Percentiles rank a stretch among this genome's conserved stretches.
These are phyloP conservation scores for Megacollybia marginata DNA, from an alignment of 768 basidiomycete genomes.

Conservation along the genomic window DNA sequence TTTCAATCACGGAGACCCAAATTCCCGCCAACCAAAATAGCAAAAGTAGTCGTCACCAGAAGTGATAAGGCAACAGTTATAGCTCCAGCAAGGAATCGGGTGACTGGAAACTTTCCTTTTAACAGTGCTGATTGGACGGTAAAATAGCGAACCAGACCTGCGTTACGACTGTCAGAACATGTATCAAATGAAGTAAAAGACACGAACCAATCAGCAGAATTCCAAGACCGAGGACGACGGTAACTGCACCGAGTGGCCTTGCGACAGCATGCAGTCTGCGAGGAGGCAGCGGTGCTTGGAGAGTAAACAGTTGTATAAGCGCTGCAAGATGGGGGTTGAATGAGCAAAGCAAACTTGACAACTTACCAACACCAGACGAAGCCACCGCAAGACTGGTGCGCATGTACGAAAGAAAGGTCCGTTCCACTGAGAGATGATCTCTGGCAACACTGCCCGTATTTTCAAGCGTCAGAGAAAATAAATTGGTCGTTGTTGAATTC, in stretches of 20 bases:
- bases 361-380: slow-evolving; percentile 36
- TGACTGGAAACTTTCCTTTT: slow-evolving; percentile 32
- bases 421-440: slow-evolving; percentile 37
- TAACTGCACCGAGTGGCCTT: slow-evolving; percentile 32
- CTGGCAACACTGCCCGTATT: slow-evolving; percentile 38
- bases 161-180: not conserved
- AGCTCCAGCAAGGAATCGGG: slow-evolving; percentile 23
- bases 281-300: slow-evolving; percentile 5
- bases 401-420: slow-evolving; percentile 37
- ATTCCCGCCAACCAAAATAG: slow-evolving; percentile 19
- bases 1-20: not conserved
- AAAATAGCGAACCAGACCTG: slow-evolving; percentile 33
- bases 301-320: slow-evolving; percentile 29
- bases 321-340: slow-evolving; percentile 31
- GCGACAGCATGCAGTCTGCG: slow-evolving; percentile 14
- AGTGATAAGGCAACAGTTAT: slow-evolving; percentile 22
- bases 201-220: slow-evolving; percentile 24
- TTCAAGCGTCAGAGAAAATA: slow-evolving; percentile 23
- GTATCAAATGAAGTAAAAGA: not conserved
- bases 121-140: slow-evolving; percentile 27
- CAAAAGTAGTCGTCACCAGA: slow-evolving; percentile 29
- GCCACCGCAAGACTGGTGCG: slow-evolving; percentile 35
- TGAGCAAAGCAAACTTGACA: not conserved
- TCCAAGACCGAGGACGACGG: slow-evolving; percentile 25
- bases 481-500: not conserved